Evolutionary conservation across 805 yeast species (phyloP).

Genomic region (Isabelozyma rhagii): DNA sequence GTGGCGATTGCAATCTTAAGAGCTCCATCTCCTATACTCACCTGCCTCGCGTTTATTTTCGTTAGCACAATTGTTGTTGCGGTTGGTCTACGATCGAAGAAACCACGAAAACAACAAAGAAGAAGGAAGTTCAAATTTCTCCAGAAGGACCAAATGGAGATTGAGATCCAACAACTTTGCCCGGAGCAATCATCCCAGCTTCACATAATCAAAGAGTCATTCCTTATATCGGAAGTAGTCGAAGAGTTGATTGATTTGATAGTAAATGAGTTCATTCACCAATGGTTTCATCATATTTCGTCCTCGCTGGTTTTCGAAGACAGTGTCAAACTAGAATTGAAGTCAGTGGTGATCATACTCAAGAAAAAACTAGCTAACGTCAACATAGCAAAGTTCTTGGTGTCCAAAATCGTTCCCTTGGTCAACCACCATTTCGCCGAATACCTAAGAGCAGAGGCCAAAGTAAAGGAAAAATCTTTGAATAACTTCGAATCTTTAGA

Average conservation of each 20-base stretch:
- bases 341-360: constrained; percentile 38
- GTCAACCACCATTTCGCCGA: constrained; percentile 60
- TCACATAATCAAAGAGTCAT: constrained; percentile 43
- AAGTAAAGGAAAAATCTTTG: constrained; percentile 19
- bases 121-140: constrained; percentile 1
- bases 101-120: background rate
- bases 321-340: constrained; percentile 43
- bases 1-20: background rate
- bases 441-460: constrained; percentile 44
- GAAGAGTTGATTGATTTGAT: constrained; percentile 49
- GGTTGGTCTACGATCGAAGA: background rate
- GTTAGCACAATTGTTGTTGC: background rate
- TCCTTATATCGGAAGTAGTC: constrained; percentile 50
- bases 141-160: constrained; percentile 8
- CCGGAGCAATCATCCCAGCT: constrained; percentile 18
- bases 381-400: constrained; percentile 57
- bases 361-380: constrained; percentile 38
- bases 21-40: background rate
- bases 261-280: constrained; percentile 49
- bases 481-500: constrained; percentile 22
- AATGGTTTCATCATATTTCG: constrained; percentile 55
- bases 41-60: background rate
- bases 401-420: constrained; percentile 59
- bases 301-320: constrained; percentile 26
- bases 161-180: constrained; percentile 15